Evolutionary conservation across 306 rosid species (phyloP), one percentile per base, ranked within the genome.

Genomic region (Cicer pinnatifidum): DNA sequence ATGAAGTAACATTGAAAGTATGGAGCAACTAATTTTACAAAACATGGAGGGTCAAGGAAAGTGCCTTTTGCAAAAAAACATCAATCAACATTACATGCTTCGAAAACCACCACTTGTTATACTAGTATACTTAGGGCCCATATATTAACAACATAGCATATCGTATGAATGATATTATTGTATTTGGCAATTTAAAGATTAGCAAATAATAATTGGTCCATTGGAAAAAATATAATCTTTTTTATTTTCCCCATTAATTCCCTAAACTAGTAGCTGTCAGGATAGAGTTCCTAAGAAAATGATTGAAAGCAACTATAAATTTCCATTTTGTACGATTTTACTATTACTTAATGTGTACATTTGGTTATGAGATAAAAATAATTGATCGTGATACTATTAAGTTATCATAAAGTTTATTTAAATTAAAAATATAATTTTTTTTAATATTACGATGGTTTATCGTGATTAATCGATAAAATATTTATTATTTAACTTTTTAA

Each of bases 41-140:
- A 75, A 66, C 66, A 64, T 3, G 52, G 39, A 20, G 78, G 85
- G 75, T 70, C 67, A 68, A 56, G 71, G 51, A 78, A 69, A 73
- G 75, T 38, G 10, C 80, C 79, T 67, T 67, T 67, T 73, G 71
- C 51, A 6, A 17, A 6, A 17, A 67, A 68, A 68, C 41, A 73
- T 50, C 44, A 69, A 73, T 60, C 75, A 68, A 67, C 69, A 37
- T 46, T 72, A 52, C 44, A 73, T 50, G 71, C 57, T 50, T 59
- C 13, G 23, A 20, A 67, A 73, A 59, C 39, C 75, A 76, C 20
- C 17, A 39, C 4, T 39, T 40, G 1, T 63, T 38, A 73, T 64
- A 57, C 16, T 6, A 38, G 51, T 35, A 48, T 67, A 72, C 13
- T 13, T 16, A 41, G 60, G 85, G 71, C 67, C 75, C 60, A 76